These are phyloP conservation scores for Stevia rebaudiana DNA, from an alignment of 140 eudicot genomes.

Conservation along the genomic window DNA sequence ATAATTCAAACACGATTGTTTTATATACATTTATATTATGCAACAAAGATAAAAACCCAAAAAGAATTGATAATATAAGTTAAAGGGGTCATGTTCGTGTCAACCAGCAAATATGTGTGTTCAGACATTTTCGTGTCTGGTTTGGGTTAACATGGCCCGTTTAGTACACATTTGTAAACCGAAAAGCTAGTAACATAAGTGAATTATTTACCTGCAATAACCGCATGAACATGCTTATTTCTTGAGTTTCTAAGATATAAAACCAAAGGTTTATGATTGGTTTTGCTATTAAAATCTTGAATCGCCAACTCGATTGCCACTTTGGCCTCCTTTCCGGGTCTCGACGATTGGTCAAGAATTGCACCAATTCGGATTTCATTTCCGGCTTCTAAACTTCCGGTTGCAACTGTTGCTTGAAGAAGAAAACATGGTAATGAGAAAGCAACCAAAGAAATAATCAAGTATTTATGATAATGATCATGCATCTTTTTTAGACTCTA, in stretches of 20 bases:
- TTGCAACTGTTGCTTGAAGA: background rate
- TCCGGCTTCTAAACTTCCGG: slow-evolving; percentile 12
- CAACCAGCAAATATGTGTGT: no score
- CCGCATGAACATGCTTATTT: slow-evolving; percentile 32
- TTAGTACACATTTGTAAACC: background rate
- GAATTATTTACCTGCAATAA: slow-evolving; percentile 32
- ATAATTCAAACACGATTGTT: no score
- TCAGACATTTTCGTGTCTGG: no score
- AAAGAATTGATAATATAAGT: no score
- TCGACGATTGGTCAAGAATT: slow-evolving; percentile 36
- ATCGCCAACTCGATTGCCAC: slow-evolving; percentile 51
- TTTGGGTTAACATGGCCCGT: no score
- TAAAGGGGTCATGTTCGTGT: no score
- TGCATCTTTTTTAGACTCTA: slow-evolving; percentile 15
- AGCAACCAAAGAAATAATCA: slow-evolving; percentile 16
- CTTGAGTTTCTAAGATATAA: slow-evolving; percentile 27
- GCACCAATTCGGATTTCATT: slow-evolving; percentile 26
- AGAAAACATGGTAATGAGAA: slow-evolving; percentile 12
- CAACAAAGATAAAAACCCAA: no score
- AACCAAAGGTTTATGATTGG: slow-evolving; percentile 18
- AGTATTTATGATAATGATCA: background rate
- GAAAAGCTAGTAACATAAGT: background rate
- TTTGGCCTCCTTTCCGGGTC: slow-evolving; percentile 47
- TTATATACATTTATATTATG: no score
- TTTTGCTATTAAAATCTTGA: slow-evolving; percentile 25